Evolutionary conservation across 345 rosid species (phyloP).

Genomic region (Arabidopsis thaliana): TAIR10.1 NC_003071.7:7481001-7481500

Average conservation of each 20-base stretch:
- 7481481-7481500: constrained; percentile 38
- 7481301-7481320: constrained; percentile 51
- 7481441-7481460: constrained; percentile 11
- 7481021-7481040: not conserved
- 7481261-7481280: constrained; percentile 62
- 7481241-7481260: constrained; percentile 63
- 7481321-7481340: constrained; percentile 53
- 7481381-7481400: constrained; percentile 26
- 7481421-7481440: constrained; percentile 35
- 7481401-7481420: not conserved
- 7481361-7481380: constrained; percentile 20
- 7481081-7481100: constrained; percentile 14
- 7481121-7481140: constrained; percentile 61
- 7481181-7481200: constrained; percentile 78
- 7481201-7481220: constrained; percentile 69
- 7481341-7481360: constrained; percentile 71
- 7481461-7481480: constrained; percentile 28
- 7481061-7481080: not conserved
- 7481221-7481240: constrained; percentile 57
- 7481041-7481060: not conserved
- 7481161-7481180: constrained; percentile 83
- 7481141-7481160: constrained; percentile 75
- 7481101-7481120: not conserved
- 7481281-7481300: constrained; percentile 72
- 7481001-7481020: too few relatives aligned